These are phyloP conservation scores for Pilasporangium apinafurcum DNA, from an alignment of 352 stramenopile genomes.

Conservation along the genomic window DNA sequence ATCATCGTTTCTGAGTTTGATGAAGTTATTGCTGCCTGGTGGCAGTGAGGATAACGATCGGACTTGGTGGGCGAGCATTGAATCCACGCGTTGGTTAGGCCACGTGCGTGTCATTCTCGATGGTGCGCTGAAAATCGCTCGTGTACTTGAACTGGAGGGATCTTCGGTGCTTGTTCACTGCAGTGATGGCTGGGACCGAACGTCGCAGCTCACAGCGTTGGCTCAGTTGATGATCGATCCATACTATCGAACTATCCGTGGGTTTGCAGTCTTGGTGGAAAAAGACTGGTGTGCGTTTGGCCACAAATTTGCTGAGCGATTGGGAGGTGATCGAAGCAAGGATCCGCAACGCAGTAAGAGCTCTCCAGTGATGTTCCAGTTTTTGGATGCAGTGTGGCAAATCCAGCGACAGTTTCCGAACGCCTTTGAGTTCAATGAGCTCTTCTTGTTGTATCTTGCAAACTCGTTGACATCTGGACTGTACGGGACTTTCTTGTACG, in stretches of 20 bases:
- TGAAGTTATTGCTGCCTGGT: conserved; percentile 66
- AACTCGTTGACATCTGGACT: conserved; percentile 75
- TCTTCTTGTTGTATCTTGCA: conserved; percentile 72
- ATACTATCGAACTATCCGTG: conserved; percentile 81
- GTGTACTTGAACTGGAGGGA: conserved; percentile 78
- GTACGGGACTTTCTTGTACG: conserved; percentile 82
- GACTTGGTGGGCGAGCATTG: conserved; percentile 59
- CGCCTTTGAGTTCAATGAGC: conserved; percentile 85
- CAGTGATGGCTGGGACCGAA: conserved; percentile 87
- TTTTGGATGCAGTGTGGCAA: conserved; percentile 82
- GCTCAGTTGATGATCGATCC: conserved; percentile 87
- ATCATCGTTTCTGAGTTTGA: conserved; percentile 57
- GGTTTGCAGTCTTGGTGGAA: conserved; percentile 74
- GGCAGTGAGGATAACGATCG: conserved; percentile 62
- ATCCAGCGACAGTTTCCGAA: conserved; percentile 73
- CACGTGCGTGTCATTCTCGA: conserved; percentile 81
- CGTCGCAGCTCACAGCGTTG: conserved; percentile 64
- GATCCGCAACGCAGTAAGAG: conserved; percentile 72
- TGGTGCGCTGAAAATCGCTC: conserved; percentile 78
- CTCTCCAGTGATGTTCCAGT: conserved; percentile 84
- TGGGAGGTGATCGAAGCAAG: conserved; percentile 62
- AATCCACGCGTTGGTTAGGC: conserved; percentile 80
- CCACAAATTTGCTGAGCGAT: conserved; percentile 75
- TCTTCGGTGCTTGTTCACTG: conserved; percentile 82
- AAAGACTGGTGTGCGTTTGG: conserved; percentile 87